Conservation (phyloP, 1,139 yeast species). For the Geotrichum cucujoidarum region DNA sequence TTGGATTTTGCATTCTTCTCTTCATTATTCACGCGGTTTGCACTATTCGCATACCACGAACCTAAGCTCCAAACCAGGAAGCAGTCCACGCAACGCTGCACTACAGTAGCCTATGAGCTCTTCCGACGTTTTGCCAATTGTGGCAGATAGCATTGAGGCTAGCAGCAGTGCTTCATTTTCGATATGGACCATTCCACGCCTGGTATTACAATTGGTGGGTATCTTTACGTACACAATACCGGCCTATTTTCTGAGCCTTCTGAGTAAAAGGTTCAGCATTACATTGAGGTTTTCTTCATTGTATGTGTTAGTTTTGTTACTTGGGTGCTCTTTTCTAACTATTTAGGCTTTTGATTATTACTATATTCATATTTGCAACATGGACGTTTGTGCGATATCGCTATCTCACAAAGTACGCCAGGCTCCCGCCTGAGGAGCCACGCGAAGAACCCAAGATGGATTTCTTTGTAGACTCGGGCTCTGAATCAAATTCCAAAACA, state of each 20-base stretch:
- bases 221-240: constrained; percentile 20
- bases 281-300: constrained; percentile 30
- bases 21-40: no score
- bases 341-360: constrained; percentile 24
- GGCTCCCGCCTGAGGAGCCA: constrained; percentile 45
- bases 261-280: constrained; percentile 27
- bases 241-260: constrained; percentile 9
- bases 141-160: background rate
- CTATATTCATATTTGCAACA: constrained; percentile 24
- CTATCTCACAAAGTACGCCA: constrained; percentile 48
- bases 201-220: constrained; percentile 8
- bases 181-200: constrained; percentile 15
- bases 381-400: constrained; percentile 47
- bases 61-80: no score
- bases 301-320: constrained; percentile 24
- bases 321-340: constrained; percentile 2
- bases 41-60: no score
- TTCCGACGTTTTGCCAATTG: background rate
- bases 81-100: no score
- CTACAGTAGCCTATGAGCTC: no score
- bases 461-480: constrained; percentile 39
- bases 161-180: background rate
- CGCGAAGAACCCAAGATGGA: constrained; percentile 45
- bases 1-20: no score
- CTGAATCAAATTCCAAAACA: constrained; percentile 39